Conservation (phyloP, 345 rosid genomes). For the Pistacia vera region DNA sequence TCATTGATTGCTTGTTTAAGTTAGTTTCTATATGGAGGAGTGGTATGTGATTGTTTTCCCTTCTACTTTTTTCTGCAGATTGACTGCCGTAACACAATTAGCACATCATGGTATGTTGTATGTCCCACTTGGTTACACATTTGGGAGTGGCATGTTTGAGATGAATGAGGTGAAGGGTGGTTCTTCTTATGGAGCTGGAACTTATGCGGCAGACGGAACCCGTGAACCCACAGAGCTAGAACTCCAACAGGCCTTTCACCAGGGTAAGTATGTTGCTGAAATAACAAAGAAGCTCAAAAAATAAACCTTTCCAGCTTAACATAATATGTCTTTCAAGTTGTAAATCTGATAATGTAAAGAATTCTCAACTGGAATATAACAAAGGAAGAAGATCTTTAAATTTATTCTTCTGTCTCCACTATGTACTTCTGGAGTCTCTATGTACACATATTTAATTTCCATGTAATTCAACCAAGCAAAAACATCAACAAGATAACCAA, state of each 20-base stretch:
- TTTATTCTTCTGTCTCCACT: background rate
- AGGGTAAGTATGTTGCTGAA: conserved; percentile 84
- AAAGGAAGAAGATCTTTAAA: background rate
- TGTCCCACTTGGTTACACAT: conserved; percentile 90
- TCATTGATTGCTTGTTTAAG: too few relatives aligned
- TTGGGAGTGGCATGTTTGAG: conserved; percentile 84
- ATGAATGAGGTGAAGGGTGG: conserved; percentile 94
- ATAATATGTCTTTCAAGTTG: background rate
- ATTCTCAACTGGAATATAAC: background rate
- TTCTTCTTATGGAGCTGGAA: conserved; percentile 90
- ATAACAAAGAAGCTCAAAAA: conserved; percentile 72
- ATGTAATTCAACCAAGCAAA: too few relatives aligned
- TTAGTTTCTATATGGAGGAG: too few relatives aligned
- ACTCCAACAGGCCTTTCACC: conserved; percentile 79
- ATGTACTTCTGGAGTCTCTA: too few relatives aligned
- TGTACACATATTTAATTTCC: too few relatives aligned
- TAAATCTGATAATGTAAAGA: background rate
- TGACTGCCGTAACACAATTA: conserved; percentile 83
- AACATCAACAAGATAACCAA: too few relatives aligned
- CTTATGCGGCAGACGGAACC: conserved; percentile 85
- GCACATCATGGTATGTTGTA: conserved; percentile 92
- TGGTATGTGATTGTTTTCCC: background rate
- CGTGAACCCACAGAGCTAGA: conserved; percentile 82
- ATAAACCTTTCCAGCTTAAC: conserved; percentile 5
- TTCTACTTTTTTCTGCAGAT: conserved; percentile 39